Evolutionary conservation across 192 early-diverging fungal genomes (phyloP).

Genomic region (Linnemannia exigua): DNA sequence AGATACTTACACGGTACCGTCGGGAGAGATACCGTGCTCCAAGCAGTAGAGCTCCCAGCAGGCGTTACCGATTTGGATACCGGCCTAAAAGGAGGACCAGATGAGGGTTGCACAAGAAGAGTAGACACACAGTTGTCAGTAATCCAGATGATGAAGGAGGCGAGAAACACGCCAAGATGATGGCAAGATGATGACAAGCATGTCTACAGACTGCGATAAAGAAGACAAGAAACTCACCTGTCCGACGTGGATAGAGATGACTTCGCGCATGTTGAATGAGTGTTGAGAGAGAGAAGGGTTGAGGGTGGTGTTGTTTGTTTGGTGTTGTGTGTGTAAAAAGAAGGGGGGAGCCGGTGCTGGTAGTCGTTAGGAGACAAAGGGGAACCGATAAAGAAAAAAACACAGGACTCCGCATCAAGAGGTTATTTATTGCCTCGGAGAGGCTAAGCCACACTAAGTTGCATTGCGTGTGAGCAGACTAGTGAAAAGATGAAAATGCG

Average conservation of each 20-base stretch:
- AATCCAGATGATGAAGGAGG: neutral
- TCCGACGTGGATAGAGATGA: slow-evolving; percentile 56
- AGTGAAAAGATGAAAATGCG: neutral
- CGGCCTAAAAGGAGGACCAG: slow-evolving; percentile 73
- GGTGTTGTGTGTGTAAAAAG: slow-evolving; percentile 1
- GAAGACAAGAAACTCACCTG: slow-evolving; percentile 33
- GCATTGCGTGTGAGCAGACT: neutral
- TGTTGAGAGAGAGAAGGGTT: neutral
- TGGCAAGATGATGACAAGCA: too few species aligned
- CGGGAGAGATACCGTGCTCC: slow-evolving; percentile 92
- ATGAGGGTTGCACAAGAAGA: neutral
- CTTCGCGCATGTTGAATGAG: slow-evolving; percentile 48
- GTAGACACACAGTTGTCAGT: too few species aligned
- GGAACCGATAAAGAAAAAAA: slow-evolving; percentile 55
- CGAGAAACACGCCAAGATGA: neutral
- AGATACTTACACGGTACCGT: slow-evolving; percentile 60
- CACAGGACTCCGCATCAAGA: neutral
- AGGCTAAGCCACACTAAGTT: neutral
- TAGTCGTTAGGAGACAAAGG: slow-evolving; percentile 53
- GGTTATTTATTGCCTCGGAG: neutral
- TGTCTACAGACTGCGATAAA: neutral
- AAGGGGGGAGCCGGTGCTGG: slow-evolving; percentile 43
- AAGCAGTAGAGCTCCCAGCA: slow-evolving; percentile 99
- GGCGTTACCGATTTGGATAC: slow-evolving; percentile 99
- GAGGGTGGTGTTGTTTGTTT: neutral